Evolutionary conservation across 1,139 yeast species (phyloP).

Genomic region (Kazachstania sp.): DNA sequence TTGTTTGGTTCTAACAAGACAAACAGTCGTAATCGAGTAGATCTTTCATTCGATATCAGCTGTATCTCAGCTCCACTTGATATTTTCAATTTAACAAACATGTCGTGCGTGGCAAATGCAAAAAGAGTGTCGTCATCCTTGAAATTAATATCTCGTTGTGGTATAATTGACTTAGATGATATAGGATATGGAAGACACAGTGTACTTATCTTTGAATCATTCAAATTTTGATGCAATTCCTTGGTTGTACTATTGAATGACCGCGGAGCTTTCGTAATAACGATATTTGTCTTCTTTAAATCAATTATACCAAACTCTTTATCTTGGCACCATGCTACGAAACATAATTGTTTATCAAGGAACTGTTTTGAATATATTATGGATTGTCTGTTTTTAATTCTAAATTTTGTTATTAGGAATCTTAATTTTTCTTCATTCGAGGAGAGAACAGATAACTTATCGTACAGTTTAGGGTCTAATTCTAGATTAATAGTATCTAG

Average conservation of each 20-base stretch:
- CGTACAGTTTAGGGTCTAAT: constrained; percentile 16
- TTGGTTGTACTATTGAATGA: neutral
- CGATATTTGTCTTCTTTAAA: constrained; percentile 16
- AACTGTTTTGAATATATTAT: constrained; percentile 15
- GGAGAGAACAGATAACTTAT: constrained; percentile 13
- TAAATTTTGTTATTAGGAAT: constrained; percentile 19
- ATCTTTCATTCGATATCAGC: constrained; percentile 6
- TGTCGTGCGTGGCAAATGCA: constrained; percentile 19
- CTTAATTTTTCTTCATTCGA: constrained; percentile 13
- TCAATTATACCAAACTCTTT: constrained; percentile 17
- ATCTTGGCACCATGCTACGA: constrained; percentile 16
- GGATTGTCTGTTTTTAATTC: constrained; percentile 11
- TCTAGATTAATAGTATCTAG: constrained; percentile 14
- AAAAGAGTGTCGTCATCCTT: constrained; percentile 22
- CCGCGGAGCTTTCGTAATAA: constrained; percentile 7
- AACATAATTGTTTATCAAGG: constrained; percentile 16
- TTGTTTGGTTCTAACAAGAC: constrained; percentile 20
- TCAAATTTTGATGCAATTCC: neutral
- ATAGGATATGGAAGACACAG: constrained; percentile 12
- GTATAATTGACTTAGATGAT: constrained; percentile 9
- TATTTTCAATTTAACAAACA: constrained; percentile 16
- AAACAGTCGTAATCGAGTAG: constrained; percentile 17
- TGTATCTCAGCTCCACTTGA: constrained; percentile 21
- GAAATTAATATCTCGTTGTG: neutral
- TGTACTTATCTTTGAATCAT: neutral